Evolutionary conservation across 305 asterid genomes (phyloP), one percentile per base, ranked within the genome.

Genomic region (Rubia tinctorum): DNA sequence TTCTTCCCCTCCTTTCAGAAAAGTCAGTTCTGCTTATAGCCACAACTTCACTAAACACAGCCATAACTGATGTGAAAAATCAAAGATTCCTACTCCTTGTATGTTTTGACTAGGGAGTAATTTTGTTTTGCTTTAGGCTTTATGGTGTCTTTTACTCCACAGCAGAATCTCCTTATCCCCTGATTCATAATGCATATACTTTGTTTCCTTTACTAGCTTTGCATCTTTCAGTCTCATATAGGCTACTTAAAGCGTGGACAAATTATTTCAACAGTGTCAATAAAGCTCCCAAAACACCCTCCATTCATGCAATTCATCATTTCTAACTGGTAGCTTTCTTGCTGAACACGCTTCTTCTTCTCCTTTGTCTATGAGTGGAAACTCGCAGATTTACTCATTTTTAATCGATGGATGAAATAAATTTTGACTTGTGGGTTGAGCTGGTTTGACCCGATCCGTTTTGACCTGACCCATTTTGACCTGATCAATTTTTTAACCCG

Each of bases 161-260:
- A n/a, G 37, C 56, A 20, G 71, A 66, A 66, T 66, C 56, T 43
- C 69, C 62, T 65, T 17, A 65, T 65, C 72, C 62, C 25, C 15
- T 18, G 60, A 53, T 53, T 53, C 42, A 39, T 66, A 37, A 18
- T 67, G 68, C 49, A 42, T 22, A 40, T 74, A 27, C 78, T 68
- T 66, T 45, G 18, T 30, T 17, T 45, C 45, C 43, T 64, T 64
- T 7, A 20, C 11, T 23, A 59, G 47, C 11, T 64, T 37, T 37
- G 68, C 18, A 42, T 43, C 70, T 66, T 40, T 40, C 70, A 42
- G 51, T 53, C 60, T 53, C 60, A 53, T 3, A 53, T 53, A 63
- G 44, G 44, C 68, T 15, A 6, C 68, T 10, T 64, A 64, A 64
- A 64, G 68, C 22, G 20, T 49, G 14, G 71, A 27, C 56, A 66